Evolutionary conservation across 78 protist genomes (phyloP).

Genomic region (Thecamonas trahens): DNA sequence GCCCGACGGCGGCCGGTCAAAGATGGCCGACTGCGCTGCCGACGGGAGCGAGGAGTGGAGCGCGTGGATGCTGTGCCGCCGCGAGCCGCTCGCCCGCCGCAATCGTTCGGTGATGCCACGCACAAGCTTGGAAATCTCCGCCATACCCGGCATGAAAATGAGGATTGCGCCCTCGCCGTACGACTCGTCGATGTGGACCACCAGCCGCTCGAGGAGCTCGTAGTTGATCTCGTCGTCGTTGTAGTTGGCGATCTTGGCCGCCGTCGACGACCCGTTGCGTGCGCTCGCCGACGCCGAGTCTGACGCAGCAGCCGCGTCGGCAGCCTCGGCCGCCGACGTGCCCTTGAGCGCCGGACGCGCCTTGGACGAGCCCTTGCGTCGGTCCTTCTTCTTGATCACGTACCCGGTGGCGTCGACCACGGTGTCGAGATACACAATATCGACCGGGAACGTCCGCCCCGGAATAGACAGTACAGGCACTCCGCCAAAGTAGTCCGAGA

Average conservation of each 20-base stretch:
- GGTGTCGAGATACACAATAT: no score
- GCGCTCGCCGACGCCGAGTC: neutral
- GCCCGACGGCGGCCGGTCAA: slow-evolving; percentile 34
- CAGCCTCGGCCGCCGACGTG: neutral
- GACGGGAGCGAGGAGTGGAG: slow-evolving; percentile 45
- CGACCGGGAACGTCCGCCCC: slow-evolving; percentile 56
- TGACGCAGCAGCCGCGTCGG: no score
- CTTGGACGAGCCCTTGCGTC: neutral
- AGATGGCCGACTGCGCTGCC: slow-evolving; percentile 35
- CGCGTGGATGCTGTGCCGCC: neutral
- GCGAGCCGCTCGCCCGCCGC: no score
- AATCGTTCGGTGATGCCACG: no score
- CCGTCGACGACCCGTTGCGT: neutral
- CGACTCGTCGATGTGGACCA: neutral
- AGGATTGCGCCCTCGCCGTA: slow-evolving; percentile 45
- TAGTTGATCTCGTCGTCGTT: slow-evolving; percentile 23
- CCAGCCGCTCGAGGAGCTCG: slow-evolving; percentile 24
- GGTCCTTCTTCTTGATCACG: neutral
- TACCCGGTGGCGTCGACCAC: no score
- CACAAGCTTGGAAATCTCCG: slow-evolving; percentile 39
- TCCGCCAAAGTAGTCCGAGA: slow-evolving; percentile 46
- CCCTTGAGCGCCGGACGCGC: neutral
- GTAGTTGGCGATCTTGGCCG: neutral
- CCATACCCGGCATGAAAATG: slow-evolving; percentile 67
- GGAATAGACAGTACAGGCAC: slow-evolving; percentile 26